Conservation (phyloP, 2,329 filamentous ascomycete species). For the Talaromyces atroroseus region DNA sequence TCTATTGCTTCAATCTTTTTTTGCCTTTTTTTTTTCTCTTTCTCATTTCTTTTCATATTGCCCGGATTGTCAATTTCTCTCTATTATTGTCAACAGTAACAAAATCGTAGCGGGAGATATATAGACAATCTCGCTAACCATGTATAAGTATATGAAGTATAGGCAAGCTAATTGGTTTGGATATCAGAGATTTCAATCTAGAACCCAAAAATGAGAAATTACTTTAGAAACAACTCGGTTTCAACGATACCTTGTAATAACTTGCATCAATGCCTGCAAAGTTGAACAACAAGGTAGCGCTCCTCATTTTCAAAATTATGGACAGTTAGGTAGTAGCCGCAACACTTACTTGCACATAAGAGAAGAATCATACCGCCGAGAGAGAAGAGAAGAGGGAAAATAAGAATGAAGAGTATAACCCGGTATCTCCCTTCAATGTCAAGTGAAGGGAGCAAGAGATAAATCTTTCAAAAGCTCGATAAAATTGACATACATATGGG, state of each 20-base stretch:
- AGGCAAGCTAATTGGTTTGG: conserved; percentile 10
- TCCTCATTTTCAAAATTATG: neutral
- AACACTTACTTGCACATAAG: conserved; percentile 2
- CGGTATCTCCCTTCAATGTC: neutral
- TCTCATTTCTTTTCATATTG: neutral
- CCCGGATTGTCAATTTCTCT: neutral
- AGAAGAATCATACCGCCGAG: neutral
- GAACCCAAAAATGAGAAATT: neutral
- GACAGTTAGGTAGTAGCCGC: neutral
- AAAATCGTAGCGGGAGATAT: neutral
- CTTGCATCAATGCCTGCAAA: neutral
- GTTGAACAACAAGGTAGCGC: neutral
- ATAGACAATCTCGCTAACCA: conserved; percentile 19
- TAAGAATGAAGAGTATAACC: no score
- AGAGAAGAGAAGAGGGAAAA: neutral
- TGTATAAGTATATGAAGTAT: conserved; percentile 19
- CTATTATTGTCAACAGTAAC: neutral
- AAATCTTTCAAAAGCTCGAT: neutral
- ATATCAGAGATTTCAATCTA: neutral
- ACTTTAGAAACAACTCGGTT: neutral
- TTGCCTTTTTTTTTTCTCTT: conserved; percentile 3
- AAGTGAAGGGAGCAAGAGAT: neutral
- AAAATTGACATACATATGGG: conserved; percentile 1
- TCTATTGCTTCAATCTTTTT: conserved; percentile 12
- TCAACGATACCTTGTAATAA: neutral